Base-by-base conservation (phyloP, 495 filamentous ascomycete genomes). In the Penicillium bovifimosum region DNA sequence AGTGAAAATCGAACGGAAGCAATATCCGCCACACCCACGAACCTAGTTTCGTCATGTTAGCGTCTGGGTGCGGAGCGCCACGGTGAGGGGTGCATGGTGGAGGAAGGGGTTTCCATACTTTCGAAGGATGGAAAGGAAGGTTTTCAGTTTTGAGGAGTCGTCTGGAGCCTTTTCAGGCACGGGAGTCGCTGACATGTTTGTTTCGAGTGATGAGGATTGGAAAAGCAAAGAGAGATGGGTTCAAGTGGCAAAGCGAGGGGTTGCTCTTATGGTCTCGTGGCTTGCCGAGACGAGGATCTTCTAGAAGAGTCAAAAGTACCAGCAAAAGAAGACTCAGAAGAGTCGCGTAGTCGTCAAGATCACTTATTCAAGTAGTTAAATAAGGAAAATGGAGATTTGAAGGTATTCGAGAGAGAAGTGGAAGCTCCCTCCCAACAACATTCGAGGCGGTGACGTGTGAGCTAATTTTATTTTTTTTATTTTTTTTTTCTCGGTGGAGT, bases 1-100 rank as follows among this genome's bases (percentile, higher is more conserved):
- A 98, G 79, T 1, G 92, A 96, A 74, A 98, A 98, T 48, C 93
- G 87, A 53, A 96, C 91, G 38, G 90, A 82, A 17, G 93, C 93
- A 55, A 98, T 92, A 73, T 98, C 93, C 56, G 91, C 73, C 47
- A 98, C 93, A 52, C 93, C 93, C 62, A 96, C 87, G 64, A 96
- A 96, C 61, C 89, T 91, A 59, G 50, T 26, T 24, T 47, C 8
- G 57, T 51, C 36, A 33, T 44, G 48, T 71, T 55, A 72, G 65
- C 34, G 29, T 32, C 17, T 32, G 41, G 16, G 13, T n/a, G 31
- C 17, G 17, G 31, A 16, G 13, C 31, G 31, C 18, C n/a, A 17
- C n/a, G 33, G 11, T 14, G 49, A n/a, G 38, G 33, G 47, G 31
- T 24, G 4, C 26, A 24, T 36, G 34, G 34, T 8, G 31, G 41